Percentiles rank a stretch among this genome's conserved stretches.
These are phyloP conservation scores for Telopea speciosissima DNA, from an alignment of 177 flowering plant genomes.

Conservation along the genomic window DNA sequence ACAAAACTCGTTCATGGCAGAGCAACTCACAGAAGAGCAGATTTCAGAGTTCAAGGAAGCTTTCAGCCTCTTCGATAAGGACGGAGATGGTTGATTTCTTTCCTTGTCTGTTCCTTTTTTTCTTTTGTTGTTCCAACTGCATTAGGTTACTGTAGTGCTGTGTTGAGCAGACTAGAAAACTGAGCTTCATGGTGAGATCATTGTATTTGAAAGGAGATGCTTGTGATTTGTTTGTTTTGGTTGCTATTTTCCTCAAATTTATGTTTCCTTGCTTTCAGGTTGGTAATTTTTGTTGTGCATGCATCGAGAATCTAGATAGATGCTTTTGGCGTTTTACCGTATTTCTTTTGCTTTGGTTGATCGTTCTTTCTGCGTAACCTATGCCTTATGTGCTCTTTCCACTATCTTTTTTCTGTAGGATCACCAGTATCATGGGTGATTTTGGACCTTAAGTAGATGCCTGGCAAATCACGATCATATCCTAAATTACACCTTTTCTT, in stretches of 20 bases:
- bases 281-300: neutral
- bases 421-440: neutral
- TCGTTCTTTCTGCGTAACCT: neutral
- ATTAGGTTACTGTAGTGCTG: neutral
- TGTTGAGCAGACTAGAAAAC: neutral
- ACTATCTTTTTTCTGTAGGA: neutral
- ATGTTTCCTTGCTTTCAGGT: neutral
- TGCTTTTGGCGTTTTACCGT: neutral
- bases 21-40: conserved; percentile 29
- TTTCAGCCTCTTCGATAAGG: conserved; percentile 30
- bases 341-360: neutral
- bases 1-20: conserved; percentile 15
- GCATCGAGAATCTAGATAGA: neutral
- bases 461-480: neutral
- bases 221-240: neutral
- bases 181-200: neutral
- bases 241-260: neutral
- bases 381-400: neutral
- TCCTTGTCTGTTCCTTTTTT: neutral
- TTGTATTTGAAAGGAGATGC: neutral
- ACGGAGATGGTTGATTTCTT: conserved; percentile 20
- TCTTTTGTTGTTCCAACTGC: neutral
- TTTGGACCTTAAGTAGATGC: too few species aligned
- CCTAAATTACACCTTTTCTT: too few species aligned
- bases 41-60: conserved; percentile 29